These are phyloP conservation scores for Salvia splendens DNA, from an alignment of 257 asterid genomes.

Conservation along the genomic window DNA sequence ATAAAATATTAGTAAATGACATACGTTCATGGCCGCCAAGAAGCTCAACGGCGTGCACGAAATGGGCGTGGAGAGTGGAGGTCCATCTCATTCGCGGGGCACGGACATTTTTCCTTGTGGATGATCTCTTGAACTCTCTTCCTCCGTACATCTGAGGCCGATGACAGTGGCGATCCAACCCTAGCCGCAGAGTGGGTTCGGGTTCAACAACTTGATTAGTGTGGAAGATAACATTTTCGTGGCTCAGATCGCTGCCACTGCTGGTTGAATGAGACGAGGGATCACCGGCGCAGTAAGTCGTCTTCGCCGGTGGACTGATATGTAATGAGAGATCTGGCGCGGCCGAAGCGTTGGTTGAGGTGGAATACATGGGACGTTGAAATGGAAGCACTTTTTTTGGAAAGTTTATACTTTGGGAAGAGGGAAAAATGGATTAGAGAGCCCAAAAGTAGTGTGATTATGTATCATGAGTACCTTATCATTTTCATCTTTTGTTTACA, in stretches of 20 bases:
- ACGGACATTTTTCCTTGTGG: conserved; percentile 49
- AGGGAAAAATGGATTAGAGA: conserved; percentile 22
- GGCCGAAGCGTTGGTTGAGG: conserved; percentile 31
- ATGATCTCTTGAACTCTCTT: conserved; percentile 55
- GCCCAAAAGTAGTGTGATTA: conserved; percentile 34
- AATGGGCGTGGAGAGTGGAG: conserved; percentile 83
- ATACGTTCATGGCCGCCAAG: conserved; percentile 91
- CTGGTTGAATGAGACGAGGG: too few species aligned
- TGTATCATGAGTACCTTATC: conserved; percentile 59
- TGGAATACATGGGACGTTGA: conserved; percentile 27
- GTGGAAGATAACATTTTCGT: conserved; percentile 42
- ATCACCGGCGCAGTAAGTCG: too few species aligned
- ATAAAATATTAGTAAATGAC: neutral
- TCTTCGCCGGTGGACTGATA: conserved; percentile 59
- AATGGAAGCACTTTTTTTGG: too few species aligned
- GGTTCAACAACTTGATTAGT: conserved; percentile 33
- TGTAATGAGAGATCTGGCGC: conserved; percentile 78
- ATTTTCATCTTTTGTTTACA: conserved; percentile 49
- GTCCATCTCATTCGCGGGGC: conserved; percentile 98
- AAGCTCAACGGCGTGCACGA: conserved; percentile 83
- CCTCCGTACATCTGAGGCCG: conserved; percentile 49
- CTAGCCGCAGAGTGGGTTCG: conserved; percentile 54
- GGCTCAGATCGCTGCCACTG: conserved; percentile 75
- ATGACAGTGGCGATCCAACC: conserved; percentile 36
- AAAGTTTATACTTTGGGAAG: conserved; percentile 16